Evolutionary conservation across 2,329 filamentous ascomycete species (phyloP), one percentile per base, ranked within the genome.

Genomic region (Cyphellophora attinorum): DNA sequence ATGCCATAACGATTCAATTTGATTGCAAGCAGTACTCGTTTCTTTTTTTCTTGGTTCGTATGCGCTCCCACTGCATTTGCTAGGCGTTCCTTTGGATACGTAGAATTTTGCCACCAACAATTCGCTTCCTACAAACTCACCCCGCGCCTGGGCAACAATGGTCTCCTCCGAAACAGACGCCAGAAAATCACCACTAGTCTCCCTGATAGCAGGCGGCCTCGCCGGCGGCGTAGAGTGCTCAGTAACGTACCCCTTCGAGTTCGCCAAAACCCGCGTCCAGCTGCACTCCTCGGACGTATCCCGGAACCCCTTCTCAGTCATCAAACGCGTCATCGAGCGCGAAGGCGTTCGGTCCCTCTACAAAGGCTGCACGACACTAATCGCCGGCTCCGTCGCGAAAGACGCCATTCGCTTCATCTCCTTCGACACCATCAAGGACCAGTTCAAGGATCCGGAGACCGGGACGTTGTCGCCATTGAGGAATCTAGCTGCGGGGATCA

Each of bases 401-500:
- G 76, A 79, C 48, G 76, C 68, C 4, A 70, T 81, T 11, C 69
- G 77, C 1, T 81, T 82, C 47, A 55, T 81, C 10, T 74, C 72
- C 3, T 82, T 79, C 51, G 76, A 81, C 48, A 67, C 68, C 1
- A 76, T 82, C 50, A 78, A 76, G 45, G 27, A 35, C 6, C 37
- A 39, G 11, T 72, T 72, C 48, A 68, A 73, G 38, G 65, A 72
- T 33, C 54, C 56, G 29, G 65, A 74, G 5, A 70, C 69, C 1
- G 75, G 74, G 0, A 68, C 62, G 1, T 53, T 81, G 5, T 71
- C 72, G 0, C 67, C 75, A 0, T 48, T 61, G 1, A 58, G 70
- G 2, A 77, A 73, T 25, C 64, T 81, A n/a, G 49, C 73, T 0
- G 76, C 76, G 4, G 78, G 78, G 6, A 79, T 81, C 73, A 58